Conservation (phyloP, 768 basidiomycete genomes). For the Lentinula sp. region DNA sequence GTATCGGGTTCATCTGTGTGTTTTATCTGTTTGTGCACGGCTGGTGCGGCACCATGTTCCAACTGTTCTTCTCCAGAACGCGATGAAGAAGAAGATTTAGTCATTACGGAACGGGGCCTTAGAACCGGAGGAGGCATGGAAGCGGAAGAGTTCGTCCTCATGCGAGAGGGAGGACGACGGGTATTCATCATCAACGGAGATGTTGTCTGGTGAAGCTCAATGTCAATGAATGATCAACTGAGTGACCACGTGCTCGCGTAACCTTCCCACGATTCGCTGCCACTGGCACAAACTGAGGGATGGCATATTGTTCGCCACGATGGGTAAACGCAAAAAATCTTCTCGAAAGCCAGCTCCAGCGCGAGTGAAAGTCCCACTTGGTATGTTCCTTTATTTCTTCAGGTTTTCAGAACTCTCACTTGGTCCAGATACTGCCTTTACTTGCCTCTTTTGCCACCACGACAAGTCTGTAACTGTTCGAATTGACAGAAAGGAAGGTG, state of each 20-base stretch:
- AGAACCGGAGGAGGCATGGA: conserved; percentile 29
- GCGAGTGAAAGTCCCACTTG: conserved; percentile 65
- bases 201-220: conserved; percentile 3
- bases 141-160: conserved; percentile 24
- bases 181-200: conserved; percentile 44
- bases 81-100: conserved; percentile 34
- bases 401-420: neutral
- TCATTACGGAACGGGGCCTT: conserved; percentile 44
- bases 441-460: conserved; percentile 86
- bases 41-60: conserved; percentile 13
- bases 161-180: conserved; percentile 52
- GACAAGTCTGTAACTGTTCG: conserved; percentile 84
- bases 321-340: conserved; percentile 92
- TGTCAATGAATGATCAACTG: neutral
- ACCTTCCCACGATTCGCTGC: neutral
- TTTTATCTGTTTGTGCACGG: conserved; percentile 16
- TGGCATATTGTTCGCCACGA: conserved; percentile 22
- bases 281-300: neutral
- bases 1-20: conserved; percentile 51
- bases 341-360: conserved; percentile 72
- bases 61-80: conserved; percentile 20
- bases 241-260: neutral
- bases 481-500: conserved; percentile 79
- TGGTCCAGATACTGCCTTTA: conserved; percentile 68
- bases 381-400: conserved; percentile 31